Conservation (phyloP, 2,329 filamentous ascomycete species). For the Lachnellula cervina region DNA sequence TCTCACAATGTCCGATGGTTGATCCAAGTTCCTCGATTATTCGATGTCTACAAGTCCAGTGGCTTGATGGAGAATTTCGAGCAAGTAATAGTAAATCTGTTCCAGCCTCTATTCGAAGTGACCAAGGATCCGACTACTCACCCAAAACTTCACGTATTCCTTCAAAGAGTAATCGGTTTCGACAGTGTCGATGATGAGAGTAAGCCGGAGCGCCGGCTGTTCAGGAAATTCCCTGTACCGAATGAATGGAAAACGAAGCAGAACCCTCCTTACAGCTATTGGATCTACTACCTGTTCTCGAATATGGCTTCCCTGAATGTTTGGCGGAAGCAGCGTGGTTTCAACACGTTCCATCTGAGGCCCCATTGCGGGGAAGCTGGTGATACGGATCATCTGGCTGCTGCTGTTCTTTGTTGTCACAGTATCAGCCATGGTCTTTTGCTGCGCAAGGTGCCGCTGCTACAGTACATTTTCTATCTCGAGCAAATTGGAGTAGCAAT, state of each 20-base stretch:
- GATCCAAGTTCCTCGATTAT: slow-evolving; percentile 89
- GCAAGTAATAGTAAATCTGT: slow-evolving; percentile 84
- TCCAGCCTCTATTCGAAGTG: slow-evolving; percentile 90
- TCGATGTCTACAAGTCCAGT: slow-evolving; percentile 90
- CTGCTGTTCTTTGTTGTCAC: slow-evolving; percentile 86
- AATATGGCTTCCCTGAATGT: slow-evolving; percentile 91
- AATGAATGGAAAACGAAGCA: slow-evolving; percentile 85
- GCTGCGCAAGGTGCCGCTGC: slow-evolving; percentile 84
- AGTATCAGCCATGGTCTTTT: slow-evolving; percentile 95
- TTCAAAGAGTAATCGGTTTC: slow-evolving; percentile 93
- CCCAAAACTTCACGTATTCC: slow-evolving; percentile 88
- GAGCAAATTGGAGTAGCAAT: slow-evolving; percentile 98
- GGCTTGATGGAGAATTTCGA: slow-evolving; percentile 86
- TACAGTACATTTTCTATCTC: slow-evolving; percentile 97
- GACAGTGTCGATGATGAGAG: slow-evolving; percentile 98
- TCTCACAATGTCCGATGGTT: slow-evolving; percentile 98
- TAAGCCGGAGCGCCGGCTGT: slow-evolving; percentile 90
- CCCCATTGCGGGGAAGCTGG: slow-evolving; percentile 97
- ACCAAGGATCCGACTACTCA: slow-evolving; percentile 82
- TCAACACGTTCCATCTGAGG: slow-evolving; percentile 90
- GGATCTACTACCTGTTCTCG: slow-evolving; percentile 95
- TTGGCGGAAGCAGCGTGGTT: slow-evolving; percentile 84
- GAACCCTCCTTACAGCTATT: slow-evolving; percentile 98
- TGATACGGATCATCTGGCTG: slow-evolving; percentile 91
- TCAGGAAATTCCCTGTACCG: slow-evolving; percentile 89